These are phyloP conservation scores for Solanum hybrid DNA, from an alignment of 305 asterid genomes.

Conservation along the genomic window DNA sequence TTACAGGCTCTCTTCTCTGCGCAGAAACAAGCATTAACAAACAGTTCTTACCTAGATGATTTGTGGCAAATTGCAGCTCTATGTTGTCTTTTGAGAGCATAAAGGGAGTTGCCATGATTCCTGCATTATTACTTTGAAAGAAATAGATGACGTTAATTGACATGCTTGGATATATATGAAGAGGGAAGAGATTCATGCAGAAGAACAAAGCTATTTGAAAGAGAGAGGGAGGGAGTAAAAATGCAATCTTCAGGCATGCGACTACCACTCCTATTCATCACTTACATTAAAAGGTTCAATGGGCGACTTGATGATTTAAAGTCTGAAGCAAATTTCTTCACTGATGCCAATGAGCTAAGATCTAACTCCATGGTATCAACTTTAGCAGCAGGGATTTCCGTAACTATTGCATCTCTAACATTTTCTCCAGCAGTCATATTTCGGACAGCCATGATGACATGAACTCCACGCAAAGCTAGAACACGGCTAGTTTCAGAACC, in stretches of 20 bases:
- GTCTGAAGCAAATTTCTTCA: slow-evolving; percentile 51
- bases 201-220: not conserved
- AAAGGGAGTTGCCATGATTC: slow-evolving; percentile 58
- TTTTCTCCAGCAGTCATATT: slow-evolving; percentile 43
- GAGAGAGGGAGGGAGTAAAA: not conserved
- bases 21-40: not conserved
- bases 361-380: slow-evolving; percentile 73
- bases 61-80: slow-evolving; percentile 83
- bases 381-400: slow-evolving; percentile 54
- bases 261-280: not conserved
- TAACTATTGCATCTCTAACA: slow-evolving; percentile 40
- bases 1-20: not conserved
- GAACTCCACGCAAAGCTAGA: slow-evolving; percentile 74
- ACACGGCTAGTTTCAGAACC: slow-evolving; percentile 84
- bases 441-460: slow-evolving; percentile 66
- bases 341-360: slow-evolving; percentile 67
- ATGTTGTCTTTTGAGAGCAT: slow-evolving; percentile 65
- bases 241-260: not conserved
- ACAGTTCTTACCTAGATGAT: slow-evolving; percentile 53
- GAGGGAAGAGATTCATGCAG: not conserved
- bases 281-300: slow-evolving; percentile 72
- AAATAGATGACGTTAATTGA: slow-evolving; percentile 11
- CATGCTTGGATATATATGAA: not conserved
- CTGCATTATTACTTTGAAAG: slow-evolving; percentile 69
- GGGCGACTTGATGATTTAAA: slow-evolving; percentile 52